A percentile compares a stretch with the other conserved stretches of the same genome.
Evolutionary conservation across 345 rosid species (phyloP).

Genomic region (Populus nigra): DNA sequence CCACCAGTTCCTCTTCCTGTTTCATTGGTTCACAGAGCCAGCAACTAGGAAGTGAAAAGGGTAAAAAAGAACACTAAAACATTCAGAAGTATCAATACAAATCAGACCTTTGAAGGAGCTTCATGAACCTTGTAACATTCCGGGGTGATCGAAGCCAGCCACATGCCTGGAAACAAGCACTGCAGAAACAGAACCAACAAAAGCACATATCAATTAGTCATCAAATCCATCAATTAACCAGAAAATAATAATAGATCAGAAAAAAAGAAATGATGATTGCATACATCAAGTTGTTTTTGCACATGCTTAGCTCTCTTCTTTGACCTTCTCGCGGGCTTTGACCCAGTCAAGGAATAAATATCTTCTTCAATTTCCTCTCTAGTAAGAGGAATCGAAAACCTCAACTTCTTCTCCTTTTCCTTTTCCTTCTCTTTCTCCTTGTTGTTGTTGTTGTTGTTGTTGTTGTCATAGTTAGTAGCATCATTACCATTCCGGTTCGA

Average conservation of each 20-base stretch:
- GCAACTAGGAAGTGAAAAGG: neutral
- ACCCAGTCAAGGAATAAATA: conserved; percentile 25
- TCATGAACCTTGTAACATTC: conserved; percentile 24
- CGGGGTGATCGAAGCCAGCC: conserved; percentile 21
- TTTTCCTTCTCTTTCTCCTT: neutral
- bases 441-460: neutral
- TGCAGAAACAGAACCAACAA: conserved; percentile 14
- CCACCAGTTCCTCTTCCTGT: neutral
- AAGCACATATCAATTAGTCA: neutral
- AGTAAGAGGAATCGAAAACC: conserved; percentile 25
- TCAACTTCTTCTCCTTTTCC: conserved; percentile 18
- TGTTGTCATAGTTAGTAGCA: neutral
- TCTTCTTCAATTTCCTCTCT: conserved; percentile 33
- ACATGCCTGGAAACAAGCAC: conserved; percentile 29
- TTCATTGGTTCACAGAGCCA: neutral
- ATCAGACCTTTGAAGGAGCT: conserved; percentile 18
- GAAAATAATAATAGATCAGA: neutral
- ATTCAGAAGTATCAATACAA: neutral
- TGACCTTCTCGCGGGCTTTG: conserved; percentile 27
- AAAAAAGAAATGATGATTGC: neutral
- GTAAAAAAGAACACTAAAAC: neutral
- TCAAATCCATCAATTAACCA: neutral
- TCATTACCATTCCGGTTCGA: neutral
- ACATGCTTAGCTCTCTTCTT: conserved; percentile 27
- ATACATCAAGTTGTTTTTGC: conserved; percentile 30